A percentile compares a stretch with the other conserved stretches of the same genome.
These are phyloP conservation scores for Spencermartinsiella europaea DNA, from an alignment of 805 yeast species.

Conservation along the genomic window DNA sequence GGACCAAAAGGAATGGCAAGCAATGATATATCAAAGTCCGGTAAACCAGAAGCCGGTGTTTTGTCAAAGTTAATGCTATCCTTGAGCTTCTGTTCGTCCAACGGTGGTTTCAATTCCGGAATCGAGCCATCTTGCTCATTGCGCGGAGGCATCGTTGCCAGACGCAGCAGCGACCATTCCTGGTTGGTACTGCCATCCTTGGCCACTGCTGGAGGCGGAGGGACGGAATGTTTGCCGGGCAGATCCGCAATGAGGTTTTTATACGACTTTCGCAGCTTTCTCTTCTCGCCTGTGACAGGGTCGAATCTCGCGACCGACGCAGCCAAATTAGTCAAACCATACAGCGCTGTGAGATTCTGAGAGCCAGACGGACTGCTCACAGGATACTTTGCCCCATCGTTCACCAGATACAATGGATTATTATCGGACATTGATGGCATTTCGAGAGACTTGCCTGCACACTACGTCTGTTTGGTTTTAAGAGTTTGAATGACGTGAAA, in stretches of 20 bases:
- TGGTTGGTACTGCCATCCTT: slow-evolving; percentile 3
- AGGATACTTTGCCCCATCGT: slow-evolving; percentile 5
- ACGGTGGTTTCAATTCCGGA: slow-evolving; percentile 42
- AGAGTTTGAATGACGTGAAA: no score
- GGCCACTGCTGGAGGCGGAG: slow-evolving; percentile 24
- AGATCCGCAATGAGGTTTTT: slow-evolving; percentile 86
- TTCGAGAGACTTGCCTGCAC: no score
- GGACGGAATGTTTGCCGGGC: slow-evolving; percentile 51
- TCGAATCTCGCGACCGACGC: slow-evolving; percentile 80
- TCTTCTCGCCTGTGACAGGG: slow-evolving; percentile 85
- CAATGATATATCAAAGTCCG: slow-evolving; percentile 67
- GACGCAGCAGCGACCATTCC: slow-evolving; percentile 23
- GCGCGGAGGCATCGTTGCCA: slow-evolving; percentile 24
- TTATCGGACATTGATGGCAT: background rate
- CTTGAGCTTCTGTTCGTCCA: slow-evolving; percentile 46
- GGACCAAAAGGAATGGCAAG: slow-evolving; percentile 45
- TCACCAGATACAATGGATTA: slow-evolving; percentile 3
- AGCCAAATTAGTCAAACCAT: slow-evolving; percentile 63
- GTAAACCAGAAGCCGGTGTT: slow-evolving; percentile 64
- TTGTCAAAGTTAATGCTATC: slow-evolving; percentile 55
- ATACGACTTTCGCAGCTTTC: slow-evolving; percentile 88
- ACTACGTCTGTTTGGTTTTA: no score
- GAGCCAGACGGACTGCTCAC: slow-evolving; percentile 45
- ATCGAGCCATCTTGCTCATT: slow-evolving; percentile 1
- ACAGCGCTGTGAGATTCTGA: slow-evolving; percentile 63